Evolutionary conservation across 257 asterid species (phyloP).

Genomic region (Lavandula angustifolia): DNA sequence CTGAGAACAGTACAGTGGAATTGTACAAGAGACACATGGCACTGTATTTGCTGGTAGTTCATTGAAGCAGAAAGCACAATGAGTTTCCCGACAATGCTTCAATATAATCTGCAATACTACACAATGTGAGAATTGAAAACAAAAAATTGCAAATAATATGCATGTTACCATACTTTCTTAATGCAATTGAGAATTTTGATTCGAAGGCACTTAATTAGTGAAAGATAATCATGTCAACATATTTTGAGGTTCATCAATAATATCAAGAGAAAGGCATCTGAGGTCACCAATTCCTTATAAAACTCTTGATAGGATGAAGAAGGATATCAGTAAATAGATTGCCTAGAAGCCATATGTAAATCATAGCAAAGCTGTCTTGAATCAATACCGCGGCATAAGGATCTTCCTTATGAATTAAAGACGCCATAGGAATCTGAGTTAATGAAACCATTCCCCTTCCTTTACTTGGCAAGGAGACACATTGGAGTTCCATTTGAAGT

Average conservation of each 20-base stretch:
- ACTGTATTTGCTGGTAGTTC: constrained; percentile 79
- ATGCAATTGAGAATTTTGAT: constrained; percentile 13
- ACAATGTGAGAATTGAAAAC: constrained; percentile 34
- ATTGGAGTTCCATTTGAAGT: constrained; percentile 47
- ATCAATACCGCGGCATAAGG: constrained; percentile 85
- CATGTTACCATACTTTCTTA: constrained; percentile 6
- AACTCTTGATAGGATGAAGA: not conserved
- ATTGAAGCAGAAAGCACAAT: constrained; percentile 91
- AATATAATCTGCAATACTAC: constrained; percentile 65
- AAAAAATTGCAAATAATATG: constrained; percentile 22
- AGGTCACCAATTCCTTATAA: constrained; percentile 2
- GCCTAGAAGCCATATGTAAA: not conserved
- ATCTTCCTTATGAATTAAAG: constrained; percentile 83
- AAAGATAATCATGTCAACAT: constrained; percentile 3
- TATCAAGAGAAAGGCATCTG: constrained; percentile 16
- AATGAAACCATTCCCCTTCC: constrained; percentile 79
- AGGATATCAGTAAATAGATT: constrained; percentile 3
- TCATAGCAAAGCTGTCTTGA: not conserved
- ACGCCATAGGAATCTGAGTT: constrained; percentile 58
- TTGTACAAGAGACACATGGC: constrained; percentile 75
- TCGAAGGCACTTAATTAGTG: constrained; percentile 11
- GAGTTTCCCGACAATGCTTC: constrained; percentile 85
- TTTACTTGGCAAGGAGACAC: constrained; percentile 52
- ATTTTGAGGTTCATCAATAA: constrained; percentile 10
- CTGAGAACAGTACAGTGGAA: constrained; percentile 77